Percentiles rank a stretch among this genome's conserved stretches.
Evolutionary conservation across 441 rosid species (phyloP).

Genomic region (Croton setiger): DNA sequence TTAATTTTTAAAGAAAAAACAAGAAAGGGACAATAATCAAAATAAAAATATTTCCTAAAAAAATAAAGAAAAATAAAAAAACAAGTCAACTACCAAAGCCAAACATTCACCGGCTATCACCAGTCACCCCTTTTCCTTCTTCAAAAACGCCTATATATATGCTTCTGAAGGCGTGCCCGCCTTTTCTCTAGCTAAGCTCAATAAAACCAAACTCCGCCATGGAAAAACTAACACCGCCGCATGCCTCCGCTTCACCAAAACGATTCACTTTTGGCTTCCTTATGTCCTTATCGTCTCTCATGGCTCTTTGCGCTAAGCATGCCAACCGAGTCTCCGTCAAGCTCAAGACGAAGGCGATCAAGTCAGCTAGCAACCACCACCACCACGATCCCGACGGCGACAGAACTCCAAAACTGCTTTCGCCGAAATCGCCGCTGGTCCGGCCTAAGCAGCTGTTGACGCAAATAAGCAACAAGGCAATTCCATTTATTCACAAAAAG

Average conservation of each 20-base stretch:
- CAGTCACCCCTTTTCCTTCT: conserved; percentile 22
- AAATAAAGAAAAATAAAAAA: neutral
- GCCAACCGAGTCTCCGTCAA: conserved; percentile 41
- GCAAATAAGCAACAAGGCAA: conserved; percentile 56
- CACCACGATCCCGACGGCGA: neutral
- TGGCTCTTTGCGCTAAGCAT: conserved; percentile 47
- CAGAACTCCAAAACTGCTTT: conserved; percentile 11
- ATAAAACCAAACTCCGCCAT: conserved; percentile 11
- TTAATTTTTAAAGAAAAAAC: no score
- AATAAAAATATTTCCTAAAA: no score
- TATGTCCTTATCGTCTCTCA: conserved; percentile 34
- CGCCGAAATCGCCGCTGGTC: conserved; percentile 24
- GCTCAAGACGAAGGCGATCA: conserved; percentile 23
- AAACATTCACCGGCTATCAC: conserved; percentile 32
- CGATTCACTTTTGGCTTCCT: conserved; percentile 34
- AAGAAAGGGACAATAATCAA: no score
- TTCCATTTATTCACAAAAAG: conserved; percentile 33
- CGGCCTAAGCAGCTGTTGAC: conserved; percentile 41
- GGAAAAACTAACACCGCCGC: conserved; percentile 15
- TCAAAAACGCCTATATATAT: neutral
- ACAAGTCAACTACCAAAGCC: conserved; percentile 19
- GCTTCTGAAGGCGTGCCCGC: neutral
- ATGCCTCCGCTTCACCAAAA: conserved; percentile 26
- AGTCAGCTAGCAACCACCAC: neutral
- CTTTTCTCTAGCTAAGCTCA: neutral